A percentile compares a stretch with the other conserved stretches of the same genome.
phyloP scores from a whole-genome alignment of 1,284 basidiomycete genomes.

The Termitomyces sp. region DNA sequence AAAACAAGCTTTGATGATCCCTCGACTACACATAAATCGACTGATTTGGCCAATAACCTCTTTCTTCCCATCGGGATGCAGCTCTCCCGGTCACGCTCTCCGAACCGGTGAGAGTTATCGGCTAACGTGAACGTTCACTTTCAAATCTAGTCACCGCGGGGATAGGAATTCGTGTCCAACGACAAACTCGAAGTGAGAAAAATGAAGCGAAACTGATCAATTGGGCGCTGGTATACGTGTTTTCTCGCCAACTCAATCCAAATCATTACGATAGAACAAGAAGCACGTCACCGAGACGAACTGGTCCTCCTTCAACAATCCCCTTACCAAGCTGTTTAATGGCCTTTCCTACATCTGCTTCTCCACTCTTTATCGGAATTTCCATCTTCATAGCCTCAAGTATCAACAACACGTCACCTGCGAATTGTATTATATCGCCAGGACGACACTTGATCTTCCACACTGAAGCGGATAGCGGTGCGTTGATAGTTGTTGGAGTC shows the following conservation, averaged over 20 bases:
- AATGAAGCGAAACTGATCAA: no score
- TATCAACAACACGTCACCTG: conserved; percentile 48
- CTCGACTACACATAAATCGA: not conserved
- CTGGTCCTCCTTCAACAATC: conserved; percentile 37
- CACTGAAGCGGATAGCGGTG: conserved; percentile 50
- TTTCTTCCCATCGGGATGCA: conserved; percentile 7
- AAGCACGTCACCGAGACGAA: conserved; percentile 42
- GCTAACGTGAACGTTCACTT: not conserved
- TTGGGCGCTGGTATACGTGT: no score
- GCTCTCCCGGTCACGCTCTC: not conserved
- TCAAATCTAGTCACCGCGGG: not conserved
- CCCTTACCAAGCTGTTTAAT: conserved; percentile 38
- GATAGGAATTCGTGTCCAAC: not conserved
- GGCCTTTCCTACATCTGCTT: conserved; percentile 41
- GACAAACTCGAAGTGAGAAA: not conserved
- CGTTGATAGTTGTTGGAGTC: conserved; percentile 20
- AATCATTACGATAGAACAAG: conserved; percentile 23
- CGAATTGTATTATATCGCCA: conserved; percentile 42
- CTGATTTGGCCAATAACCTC: not conserved
- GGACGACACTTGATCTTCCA: conserved; percentile 47
- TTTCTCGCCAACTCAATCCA: no score
- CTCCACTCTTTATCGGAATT: conserved; percentile 43
- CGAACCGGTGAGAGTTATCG: conserved; percentile 2
- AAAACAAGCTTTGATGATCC: conserved; percentile 1
- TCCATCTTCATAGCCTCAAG: conserved; percentile 78